These are phyloP conservation scores for Uronychia binucleata DNA, from an alignment of 73 alveolate genomes.

Conservation along the genomic window DNA sequence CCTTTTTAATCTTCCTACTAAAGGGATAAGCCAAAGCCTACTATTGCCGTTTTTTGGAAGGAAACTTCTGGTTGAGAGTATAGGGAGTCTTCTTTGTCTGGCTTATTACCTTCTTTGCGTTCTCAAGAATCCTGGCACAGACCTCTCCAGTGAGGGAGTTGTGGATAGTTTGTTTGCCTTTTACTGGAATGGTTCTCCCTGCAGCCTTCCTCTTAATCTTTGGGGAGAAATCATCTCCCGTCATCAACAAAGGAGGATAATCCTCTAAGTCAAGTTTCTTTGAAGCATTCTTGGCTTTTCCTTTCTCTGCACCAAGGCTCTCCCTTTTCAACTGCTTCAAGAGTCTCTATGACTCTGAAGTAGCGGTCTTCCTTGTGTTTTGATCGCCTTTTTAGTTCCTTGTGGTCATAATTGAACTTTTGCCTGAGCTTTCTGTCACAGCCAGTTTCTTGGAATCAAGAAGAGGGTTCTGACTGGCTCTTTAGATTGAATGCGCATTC, in stretches of 20 bases:
- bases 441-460: no score
- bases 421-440: no score
- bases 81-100: neutral
- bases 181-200: neutral
- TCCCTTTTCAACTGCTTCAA: no score
- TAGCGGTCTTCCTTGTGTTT: neutral
- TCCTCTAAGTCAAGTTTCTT: no score
- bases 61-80: neutral
- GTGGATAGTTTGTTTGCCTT: neutral
- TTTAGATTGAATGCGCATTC: no score
- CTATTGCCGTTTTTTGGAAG: neutral
- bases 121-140: neutral
- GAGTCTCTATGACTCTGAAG: no score
- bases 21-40: neutral
- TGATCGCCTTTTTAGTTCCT: neutral
- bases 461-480: no score
- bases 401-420: no score
- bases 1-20: neutral
- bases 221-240: no score
- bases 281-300: no score
- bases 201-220: neutral
- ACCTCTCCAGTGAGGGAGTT: neutral
- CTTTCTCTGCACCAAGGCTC: no score
- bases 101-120: neutral
- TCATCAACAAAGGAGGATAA: no score